Conservation (phyloP, 2,329 filamentous ascomycete genomes). For the Colletotrichum euphorbiae region DNA sequence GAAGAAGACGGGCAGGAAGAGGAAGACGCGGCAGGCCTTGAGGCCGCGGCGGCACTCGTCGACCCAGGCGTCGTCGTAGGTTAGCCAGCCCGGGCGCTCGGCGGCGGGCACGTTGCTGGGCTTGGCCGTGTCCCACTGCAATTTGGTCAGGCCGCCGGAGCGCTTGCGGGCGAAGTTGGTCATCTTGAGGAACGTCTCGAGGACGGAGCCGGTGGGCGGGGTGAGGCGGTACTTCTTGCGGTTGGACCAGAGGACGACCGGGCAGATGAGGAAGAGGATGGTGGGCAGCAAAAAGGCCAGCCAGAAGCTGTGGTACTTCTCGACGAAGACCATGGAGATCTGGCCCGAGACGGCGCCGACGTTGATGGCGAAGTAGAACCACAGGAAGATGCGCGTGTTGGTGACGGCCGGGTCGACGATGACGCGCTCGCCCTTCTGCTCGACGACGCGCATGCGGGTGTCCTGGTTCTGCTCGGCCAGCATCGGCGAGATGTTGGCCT, state of each 20-base stretch:
- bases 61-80: slow-evolving; percentile 85
- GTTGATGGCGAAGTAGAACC: slow-evolving; percentile 71
- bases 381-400: slow-evolving; percentile 75
- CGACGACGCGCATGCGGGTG: slow-evolving; percentile 67
- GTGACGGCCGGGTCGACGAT: slow-evolving; percentile 78
- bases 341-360: slow-evolving; percentile 71
- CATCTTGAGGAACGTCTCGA: slow-evolving; percentile 74
- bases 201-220: slow-evolving; percentile 78
- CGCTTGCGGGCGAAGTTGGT: slow-evolving; percentile 72
- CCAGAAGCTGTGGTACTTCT: slow-evolving; percentile 83
- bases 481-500: slow-evolving; percentile 80
- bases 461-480: slow-evolving; percentile 78
- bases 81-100: slow-evolving; percentile 78
- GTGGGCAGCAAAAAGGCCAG: slow-evolving; percentile 77
- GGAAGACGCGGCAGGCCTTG: slow-evolving; percentile 76
- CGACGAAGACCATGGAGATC: slow-evolving; percentile 77
- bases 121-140: slow-evolving; percentile 76
- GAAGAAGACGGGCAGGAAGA: slow-evolving; percentile 76
- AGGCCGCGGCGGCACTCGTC: slow-evolving; percentile 80
- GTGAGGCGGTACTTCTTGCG: slow-evolving; percentile 70
- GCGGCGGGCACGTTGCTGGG: slow-evolving; percentile 69
- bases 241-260: slow-evolving; percentile 69
- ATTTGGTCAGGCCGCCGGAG: slow-evolving; percentile 70
- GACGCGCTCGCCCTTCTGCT: slow-evolving; percentile 71
- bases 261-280: slow-evolving; percentile 71